Conservation (phyloP, 2,329 filamentous ascomycete genomes). For the Escovopsis sp. region DNA sequence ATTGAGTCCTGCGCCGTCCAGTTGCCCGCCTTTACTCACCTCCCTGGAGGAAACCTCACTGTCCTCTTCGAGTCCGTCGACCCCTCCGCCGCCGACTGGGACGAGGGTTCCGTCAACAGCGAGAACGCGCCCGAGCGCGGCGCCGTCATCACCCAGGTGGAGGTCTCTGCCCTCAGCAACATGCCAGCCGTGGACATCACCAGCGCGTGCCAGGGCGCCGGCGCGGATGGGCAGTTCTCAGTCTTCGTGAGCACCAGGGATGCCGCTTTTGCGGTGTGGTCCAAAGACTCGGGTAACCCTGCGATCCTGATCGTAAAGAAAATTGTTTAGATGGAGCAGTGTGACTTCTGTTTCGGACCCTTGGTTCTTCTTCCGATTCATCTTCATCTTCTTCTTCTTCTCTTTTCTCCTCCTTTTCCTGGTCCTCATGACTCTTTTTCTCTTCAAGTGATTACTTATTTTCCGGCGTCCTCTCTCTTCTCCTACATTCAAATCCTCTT, state of each 20-base stretch:
- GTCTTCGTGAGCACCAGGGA: not conserved
- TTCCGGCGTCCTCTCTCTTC: too few relatives aligned
- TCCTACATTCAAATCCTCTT: too few relatives aligned
- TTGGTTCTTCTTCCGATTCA: too few relatives aligned
- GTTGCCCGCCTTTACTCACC: not conserved
- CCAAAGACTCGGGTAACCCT: not conserved
- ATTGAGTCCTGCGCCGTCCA: not conserved
- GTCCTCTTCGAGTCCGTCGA: not conserved
- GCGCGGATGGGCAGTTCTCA: not conserved
- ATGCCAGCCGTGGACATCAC: not conserved
- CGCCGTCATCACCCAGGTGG: not conserved
- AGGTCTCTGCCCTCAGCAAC: not conserved
- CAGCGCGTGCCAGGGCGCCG: not conserved
- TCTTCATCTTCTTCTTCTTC: too few relatives aligned
- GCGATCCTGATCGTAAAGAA: not conserved
- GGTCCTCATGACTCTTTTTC: too few relatives aligned
- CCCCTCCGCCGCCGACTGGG: not conserved
- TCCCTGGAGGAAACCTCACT: not conserved
- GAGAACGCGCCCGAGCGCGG: not conserved
- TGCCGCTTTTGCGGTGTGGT: not conserved
- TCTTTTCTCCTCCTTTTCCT: too few relatives aligned
- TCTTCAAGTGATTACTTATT: too few relatives aligned
- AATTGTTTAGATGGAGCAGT: too few relatives aligned
- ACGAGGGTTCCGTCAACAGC: not conserved
- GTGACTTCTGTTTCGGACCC: too few relatives aligned